These are phyloP conservation scores for Scleroderma bovista DNA, from an alignment of 768 basidiomycete genomes.

Conservation along the genomic window DNA sequence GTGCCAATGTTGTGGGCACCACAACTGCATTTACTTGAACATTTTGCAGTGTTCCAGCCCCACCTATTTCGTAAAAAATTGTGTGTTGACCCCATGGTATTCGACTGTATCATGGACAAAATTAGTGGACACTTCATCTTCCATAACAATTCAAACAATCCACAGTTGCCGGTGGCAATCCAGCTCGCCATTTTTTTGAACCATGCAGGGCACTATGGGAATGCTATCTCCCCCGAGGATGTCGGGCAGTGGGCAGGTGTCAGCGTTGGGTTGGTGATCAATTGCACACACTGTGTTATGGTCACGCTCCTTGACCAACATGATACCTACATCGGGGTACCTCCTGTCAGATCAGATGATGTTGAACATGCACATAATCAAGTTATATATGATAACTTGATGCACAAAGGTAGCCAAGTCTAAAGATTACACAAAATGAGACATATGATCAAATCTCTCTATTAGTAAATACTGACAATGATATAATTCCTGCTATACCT, in stretches of 20 bases:
- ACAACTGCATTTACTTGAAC: not conserved
- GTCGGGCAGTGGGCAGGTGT: constrained; percentile 8
- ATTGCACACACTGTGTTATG: constrained; percentile 4
- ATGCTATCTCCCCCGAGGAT: constrained; percentile 2
- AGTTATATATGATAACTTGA: too few species aligned
- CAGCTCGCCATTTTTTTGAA: constrained; percentile 4
- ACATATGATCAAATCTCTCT: too few species aligned
- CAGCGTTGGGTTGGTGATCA: not conserved
- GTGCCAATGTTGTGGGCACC: not conserved
- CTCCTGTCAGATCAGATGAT: too few species aligned
- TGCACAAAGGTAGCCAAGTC: too few species aligned
- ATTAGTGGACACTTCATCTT: too few species aligned
- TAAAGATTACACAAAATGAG: too few species aligned
- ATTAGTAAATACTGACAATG: too few species aligned
- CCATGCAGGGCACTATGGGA: constrained; percentile 25
- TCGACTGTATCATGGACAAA: not conserved
- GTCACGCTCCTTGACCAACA: not conserved
- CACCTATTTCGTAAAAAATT: not conserved
- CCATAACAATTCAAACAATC: constrained; percentile 2
- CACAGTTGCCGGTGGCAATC: too few species aligned
- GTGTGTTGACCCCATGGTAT: not conserved
- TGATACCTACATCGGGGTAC: not conserved
- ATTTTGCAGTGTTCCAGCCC: not conserved
- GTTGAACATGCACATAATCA: too few species aligned
- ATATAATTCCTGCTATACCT: too few species aligned